Base-by-base conservation (phyloP, 2,329 filamentous ascomycete species). In the Talaromyces funiculosus region DNA sequence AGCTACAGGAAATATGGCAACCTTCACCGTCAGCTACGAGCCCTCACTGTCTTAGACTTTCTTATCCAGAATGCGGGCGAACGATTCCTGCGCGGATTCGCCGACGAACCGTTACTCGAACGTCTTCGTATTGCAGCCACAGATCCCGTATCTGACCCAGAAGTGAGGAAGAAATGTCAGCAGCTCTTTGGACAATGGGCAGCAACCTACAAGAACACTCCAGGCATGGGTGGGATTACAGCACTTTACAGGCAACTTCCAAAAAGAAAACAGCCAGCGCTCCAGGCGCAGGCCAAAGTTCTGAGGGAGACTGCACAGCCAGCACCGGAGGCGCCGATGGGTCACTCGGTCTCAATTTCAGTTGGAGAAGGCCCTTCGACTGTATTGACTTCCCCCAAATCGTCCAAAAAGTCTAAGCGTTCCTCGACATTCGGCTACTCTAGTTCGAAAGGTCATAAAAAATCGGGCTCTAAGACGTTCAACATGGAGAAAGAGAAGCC, bases 51-150 rank as follows among this genome's bases (percentile, higher is more conserved):
- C 54, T 84, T 99, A 1, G 94, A 99, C 72, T 92, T 90, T 43
- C 82, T 99, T 40, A 94, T 99, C 63, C 90, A 97, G 71, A 99
- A 99, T 77, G 92, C 92, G 2, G 93, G 93, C 1, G 82, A 88
- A 12, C 85, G 88, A 12, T 97, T 97, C 71, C 90, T 97, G 74
- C 86, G 90, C 53, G 84, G 85, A 16, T 96, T 97, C 73, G 90
- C 87, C 9, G 93, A 99, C 69, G 92, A 97, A 72, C 90, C 92
- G 31, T 80, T 99, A 40, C 84, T 99, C 63, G 94, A 99, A 76
- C 89, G 94, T 24, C 81, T 99, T 57, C 87, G 94, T 22, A 87
- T 97, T 35, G 89, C 93, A 65, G 92, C 90, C 35, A 92, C 90
- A 18, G 92, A 94, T 57, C 83, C 90, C 18, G 82, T 94, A 63